Evolutionary conservation across 2,329 filamentous ascomycete species (phyloP), one percentile per base, ranked within the genome.

Genomic region (Aspergillus aculeatinus): DNA sequence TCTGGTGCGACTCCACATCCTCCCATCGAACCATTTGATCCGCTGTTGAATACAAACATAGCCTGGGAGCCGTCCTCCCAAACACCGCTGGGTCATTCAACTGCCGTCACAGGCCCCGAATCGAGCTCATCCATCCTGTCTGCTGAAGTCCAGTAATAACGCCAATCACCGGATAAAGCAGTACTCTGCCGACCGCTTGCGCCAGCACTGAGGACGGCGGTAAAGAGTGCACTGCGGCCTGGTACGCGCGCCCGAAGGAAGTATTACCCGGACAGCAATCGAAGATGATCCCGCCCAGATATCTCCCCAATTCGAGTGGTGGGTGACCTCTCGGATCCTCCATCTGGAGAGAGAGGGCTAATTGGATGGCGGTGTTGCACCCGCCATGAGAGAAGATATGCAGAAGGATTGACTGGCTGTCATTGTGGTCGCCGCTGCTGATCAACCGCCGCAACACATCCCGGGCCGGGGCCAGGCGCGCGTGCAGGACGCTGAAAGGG

Each of bases 21-120:
- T 59, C 48, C 65, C 64, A 69, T 14, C 55, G 49, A 19, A 70
- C 58, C 59, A 67, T 64, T 9, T 48, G 19, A 50, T 70, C 66
- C 16, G 57, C 62, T 21, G 53, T 58, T 1, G 63, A 65, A 50
- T 67, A 68, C 5, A 69, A 48, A 47, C 66, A 67, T 2, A 68
- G 35, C 29, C 68, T 57, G n/a, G 56, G 50, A 7, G 63, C 53
- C 7, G 52, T 12, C 0, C 48, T n/a, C 16, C 65, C 64, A 60
- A 69, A 66, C 2, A 61, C 52, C 23, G 21, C 47, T 5, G 64
- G 53, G 12, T 65, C 65, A 62, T 69, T 67, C 19, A 69, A 39
- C 12, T 61, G 48, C 5, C 48, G 31, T 1, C 66, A 60, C 12
- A 68, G 35, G 27, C 63, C 62, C 16, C 51, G 52, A 1, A 70